Base-by-base conservation (phyloP, 2,329 filamentous ascomycete genomes). In the Mycosphaerella sp. region DNA sequence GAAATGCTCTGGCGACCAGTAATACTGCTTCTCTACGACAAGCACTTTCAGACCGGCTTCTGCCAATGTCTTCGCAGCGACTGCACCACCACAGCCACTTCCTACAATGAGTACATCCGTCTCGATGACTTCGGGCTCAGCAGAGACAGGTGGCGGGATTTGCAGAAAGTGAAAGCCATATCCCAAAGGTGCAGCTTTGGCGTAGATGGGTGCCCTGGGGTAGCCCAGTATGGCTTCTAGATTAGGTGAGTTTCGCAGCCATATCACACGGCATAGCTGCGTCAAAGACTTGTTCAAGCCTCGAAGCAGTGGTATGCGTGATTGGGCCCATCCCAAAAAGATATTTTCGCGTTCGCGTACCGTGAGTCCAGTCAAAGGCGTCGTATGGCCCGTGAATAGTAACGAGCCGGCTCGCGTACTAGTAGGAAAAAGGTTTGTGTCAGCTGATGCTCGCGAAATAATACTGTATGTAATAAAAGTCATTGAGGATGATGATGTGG, bases 91-190 rank as follows among this genome's bases (percentile, higher is more conserved):
- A 61, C 87, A 94, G 25, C 90, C 90, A 34, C 87, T 93, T 2
- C 90, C 90, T 16, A 96, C 78, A 52, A 96, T 82, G 36, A 95
- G 81, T 0, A 95, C 81, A 66, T 96, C 91, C 0, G 86, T 85
- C 48, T 89, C 81, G 35, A 94, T 71, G 2, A 76, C 75, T 56
- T 83, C 80, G 0, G 80, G 73, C 4, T 74, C 64, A 17, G 53
- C 32, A 17, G 41, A 42, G 9, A 45, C 36, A 1, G 48, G 17
- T 4, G 74, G 73, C 0, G 79, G 72, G 1, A 79, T 77, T 62
- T 86, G 81, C 41, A 85, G 63, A 59, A 87, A 87, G 0, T 74
- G 66, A 63, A 79, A 87, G 32, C 78, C 71, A 53, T 77, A 80
- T 3, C 73, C 73, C 6, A 51, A 44, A 34, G 75, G 70, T 2